These are phyloP conservation scores for Aspergillus aculeatinus DNA, from an alignment of 2,329 filamentous ascomycete genomes.

Conservation along the genomic window DNA sequence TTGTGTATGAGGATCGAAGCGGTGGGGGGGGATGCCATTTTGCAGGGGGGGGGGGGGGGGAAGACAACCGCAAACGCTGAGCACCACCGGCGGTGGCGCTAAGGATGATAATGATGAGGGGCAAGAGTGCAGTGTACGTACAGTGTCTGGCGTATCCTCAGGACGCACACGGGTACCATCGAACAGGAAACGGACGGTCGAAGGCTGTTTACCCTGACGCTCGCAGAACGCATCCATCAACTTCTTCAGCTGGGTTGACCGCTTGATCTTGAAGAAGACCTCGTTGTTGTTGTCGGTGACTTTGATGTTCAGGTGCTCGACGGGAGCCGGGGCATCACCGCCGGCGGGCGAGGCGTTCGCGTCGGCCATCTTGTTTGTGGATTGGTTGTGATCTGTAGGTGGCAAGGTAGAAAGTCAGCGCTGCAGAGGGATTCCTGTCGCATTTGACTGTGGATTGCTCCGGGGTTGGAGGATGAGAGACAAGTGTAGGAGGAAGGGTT, in stretches of 20 bases:
- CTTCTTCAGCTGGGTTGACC: conserved; percentile 92
- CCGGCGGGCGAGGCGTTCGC: conserved; percentile 9
- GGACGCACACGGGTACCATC: conserved; percentile 91
- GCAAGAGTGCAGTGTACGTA: conserved; percentile 54
- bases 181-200: conserved; percentile 89
- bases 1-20: not conserved
- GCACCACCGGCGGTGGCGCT: not conserved
- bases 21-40: too few species aligned
- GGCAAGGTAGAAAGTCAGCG: not conserved
- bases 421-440: not conserved
- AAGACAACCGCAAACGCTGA: not conserved
- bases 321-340: conserved; percentile 41
- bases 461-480: not conserved
- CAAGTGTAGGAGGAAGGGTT: not conserved
- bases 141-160: conserved; percentile 84
- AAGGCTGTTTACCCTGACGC: conserved; percentile 81
- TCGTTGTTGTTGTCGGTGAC: conserved; percentile 99
- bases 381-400: conserved; percentile 35
- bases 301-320: conserved; percentile 97
- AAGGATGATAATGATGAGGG: not conserved
- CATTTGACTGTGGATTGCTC: not conserved
- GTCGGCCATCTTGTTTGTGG: conserved; percentile 42
- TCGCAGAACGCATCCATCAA: conserved; percentile 98
- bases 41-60: not conserved
- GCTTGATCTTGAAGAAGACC: conserved; percentile 99